Evolutionary conservation across 441 rosid species (phyloP).

Genomic region (Pelargonium cotyledonis): DNA sequence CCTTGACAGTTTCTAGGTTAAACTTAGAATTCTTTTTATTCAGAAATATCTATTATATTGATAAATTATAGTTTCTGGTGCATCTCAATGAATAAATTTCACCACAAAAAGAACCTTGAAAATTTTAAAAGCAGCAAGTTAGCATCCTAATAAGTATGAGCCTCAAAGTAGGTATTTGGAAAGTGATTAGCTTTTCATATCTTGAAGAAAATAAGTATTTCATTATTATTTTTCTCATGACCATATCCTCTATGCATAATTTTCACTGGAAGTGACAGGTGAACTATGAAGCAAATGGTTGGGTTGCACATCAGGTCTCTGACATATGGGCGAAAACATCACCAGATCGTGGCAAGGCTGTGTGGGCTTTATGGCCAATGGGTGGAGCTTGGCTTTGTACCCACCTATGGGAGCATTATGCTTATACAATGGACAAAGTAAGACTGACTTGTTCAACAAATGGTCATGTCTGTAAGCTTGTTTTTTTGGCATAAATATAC

Average conservation of each 20-base stretch:
- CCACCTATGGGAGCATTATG: conserved; percentile 72
- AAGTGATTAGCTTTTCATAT: not conserved
- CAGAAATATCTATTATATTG: no score
- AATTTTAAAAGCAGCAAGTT: no score
- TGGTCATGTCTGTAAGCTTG: no score
- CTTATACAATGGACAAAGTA: conserved; percentile 52
- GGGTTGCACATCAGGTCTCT: conserved; percentile 58
- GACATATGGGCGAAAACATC: conserved; percentile 79
- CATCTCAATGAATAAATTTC: not conserved
- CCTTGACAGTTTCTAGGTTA: no score
- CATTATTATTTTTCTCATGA: not conserved
- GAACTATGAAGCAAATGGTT: conserved; percentile 52
- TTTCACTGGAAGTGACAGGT: conserved; percentile 32
- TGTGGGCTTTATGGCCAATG: conserved; percentile 63
- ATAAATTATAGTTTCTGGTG: not conserved
- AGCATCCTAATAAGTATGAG: not conserved
- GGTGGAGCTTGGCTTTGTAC: conserved; percentile 77
- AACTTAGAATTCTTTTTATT: no score
- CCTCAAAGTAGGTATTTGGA: not conserved
- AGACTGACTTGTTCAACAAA: not conserved
- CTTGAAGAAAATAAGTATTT: not conserved
- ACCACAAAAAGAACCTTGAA: not conserved
- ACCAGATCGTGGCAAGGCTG: conserved; percentile 34
- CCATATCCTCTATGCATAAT: not conserved
- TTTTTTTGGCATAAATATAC: no score